A percentile compares a stretch with the other conserved stretches of the same genome.
Conservation (phyloP, 768 basidiomycete genomes). For the Suillus ampliporus region DNA sequence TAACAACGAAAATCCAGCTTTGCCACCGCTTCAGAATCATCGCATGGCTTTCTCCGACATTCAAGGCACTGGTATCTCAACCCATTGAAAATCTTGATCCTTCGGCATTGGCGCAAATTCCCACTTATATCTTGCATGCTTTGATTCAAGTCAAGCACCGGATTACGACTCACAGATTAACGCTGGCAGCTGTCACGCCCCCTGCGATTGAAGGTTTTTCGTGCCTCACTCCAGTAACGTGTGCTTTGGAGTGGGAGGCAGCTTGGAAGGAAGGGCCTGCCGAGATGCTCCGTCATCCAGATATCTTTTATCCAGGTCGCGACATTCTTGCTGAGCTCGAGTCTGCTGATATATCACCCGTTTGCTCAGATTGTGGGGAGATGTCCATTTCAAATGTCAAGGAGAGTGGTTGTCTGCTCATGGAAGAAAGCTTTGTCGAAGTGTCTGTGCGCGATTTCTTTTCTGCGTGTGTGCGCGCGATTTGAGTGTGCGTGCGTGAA, state of each 20-base stretch:
- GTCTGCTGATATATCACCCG: too few species aligned
- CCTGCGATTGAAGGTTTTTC: not conserved
- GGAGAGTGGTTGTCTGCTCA: not conserved
- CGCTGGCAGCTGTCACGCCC: not conserved
- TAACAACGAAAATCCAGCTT: not conserved
- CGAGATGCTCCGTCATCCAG: constrained; percentile 9
- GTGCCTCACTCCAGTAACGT: not conserved
- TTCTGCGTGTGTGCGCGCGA: constrained; percentile 36
- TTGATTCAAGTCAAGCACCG: not conserved
- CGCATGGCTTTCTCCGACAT: not conserved
- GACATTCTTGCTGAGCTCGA: not conserved
- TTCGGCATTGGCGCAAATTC: not conserved
- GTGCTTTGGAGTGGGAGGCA: not conserved
- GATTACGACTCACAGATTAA: not conserved
- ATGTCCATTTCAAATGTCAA: too few species aligned
- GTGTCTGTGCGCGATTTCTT: too few species aligned
- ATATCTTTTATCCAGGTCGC: constrained; percentile 3
- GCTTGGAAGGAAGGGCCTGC: constrained; percentile 3
- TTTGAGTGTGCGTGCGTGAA: constrained; percentile 44
- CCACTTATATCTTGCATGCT: constrained; percentile 2
- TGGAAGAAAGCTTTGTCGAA: not conserved
- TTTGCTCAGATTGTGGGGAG: too few species aligned
- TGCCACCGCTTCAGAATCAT: not conserved
- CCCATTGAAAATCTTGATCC: not conserved
- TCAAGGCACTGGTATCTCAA: not conserved